These are phyloP conservation scores for Cutaneotrichosporon cutaneum DNA, from an alignment of 1,284 basidiomycete genomes.

Conservation along the genomic window DNA sequence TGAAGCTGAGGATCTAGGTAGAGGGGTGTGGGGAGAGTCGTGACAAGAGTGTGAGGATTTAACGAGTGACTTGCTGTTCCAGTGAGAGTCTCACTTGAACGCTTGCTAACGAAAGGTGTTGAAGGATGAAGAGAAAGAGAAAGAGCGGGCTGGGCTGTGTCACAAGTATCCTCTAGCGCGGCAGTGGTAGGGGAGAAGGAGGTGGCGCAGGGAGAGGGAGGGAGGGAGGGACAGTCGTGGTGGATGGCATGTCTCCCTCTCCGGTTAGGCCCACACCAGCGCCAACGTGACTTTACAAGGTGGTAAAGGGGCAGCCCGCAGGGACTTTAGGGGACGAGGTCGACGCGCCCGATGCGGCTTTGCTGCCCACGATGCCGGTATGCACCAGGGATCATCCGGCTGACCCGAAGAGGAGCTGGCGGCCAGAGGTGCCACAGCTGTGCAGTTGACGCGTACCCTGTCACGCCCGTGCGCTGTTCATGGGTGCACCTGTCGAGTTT, in stretches of 20 bases:
- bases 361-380: too few relatives aligned
- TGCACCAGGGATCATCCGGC: too few relatives aligned
- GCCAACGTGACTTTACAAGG: too few relatives aligned
- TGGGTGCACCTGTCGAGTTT: neutral
- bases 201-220: neutral
- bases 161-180: neutral
- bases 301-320: too few relatives aligned
- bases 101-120: slow-evolving; percentile 1
- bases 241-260: too few relatives aligned
- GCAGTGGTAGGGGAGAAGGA: neutral
- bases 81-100: slow-evolving; percentile 11
- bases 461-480: neutral
- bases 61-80: slow-evolving; percentile 18
- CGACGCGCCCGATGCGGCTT: too few relatives aligned
- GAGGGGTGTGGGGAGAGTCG: neutral
- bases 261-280: too few relatives aligned
- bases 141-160: neutral
- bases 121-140: slow-evolving; percentile 9
- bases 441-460: too few relatives aligned
- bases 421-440: too few relatives aligned
- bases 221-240: too few relatives aligned
- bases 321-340: too few relatives aligned
- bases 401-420: too few relatives aligned
- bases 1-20: neutral
- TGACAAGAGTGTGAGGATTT: neutral